Base-by-base conservation (phyloP, 805 yeast species). In the Yarrowia alimentaria region DNA sequence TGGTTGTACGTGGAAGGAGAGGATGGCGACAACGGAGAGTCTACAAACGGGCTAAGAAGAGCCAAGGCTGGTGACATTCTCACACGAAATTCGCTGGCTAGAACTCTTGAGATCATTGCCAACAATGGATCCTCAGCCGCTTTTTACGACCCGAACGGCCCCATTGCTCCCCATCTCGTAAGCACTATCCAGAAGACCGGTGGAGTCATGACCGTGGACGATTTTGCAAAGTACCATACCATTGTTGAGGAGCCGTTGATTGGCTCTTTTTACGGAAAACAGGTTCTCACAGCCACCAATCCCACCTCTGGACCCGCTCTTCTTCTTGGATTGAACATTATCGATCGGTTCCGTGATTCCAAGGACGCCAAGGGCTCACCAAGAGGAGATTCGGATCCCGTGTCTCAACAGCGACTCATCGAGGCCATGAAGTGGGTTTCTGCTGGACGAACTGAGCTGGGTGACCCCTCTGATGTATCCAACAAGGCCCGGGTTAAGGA, bases 361-460 rank as follows among this genome's bases (percentile, higher is more conserved):
- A n/a, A n/a, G n/a, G n/a, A n/a, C n/a, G n/a, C n/a, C n/a, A n/a
- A n/a, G n/a, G n/a, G n/a, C n/a, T n/a, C n/a, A n/a, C n/a, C n/a
- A n/a, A n/a, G n/a, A n/a, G n/a, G 42, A 7, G 85, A 80, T 56
- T 71, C 74, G 60, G 61, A 63, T 19, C 71, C 73, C 7, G 53
- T 75, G 10, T 73, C 77, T 11, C 70, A 80, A 2, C 97, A 86
- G 60, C 72, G 85, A 51, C 62, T 88, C 6, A 69, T 88, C 9
- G 99, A 91, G 66, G 69, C 85, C 3, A 87, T 91, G 95, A 91
- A 91, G 66, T 91, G 96, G 96, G 76, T 88, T 77, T 86, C 90
- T 0, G 76, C 91, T 10, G 91, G 83, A 0, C 74, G 97, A 56
- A 79, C 90, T n/a, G 77, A 87, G 58, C 72, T 91, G 19, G 98